Evolutionary conservation across 257 asterid species (phyloP).

Genomic region (Przewalskia tangutica): DNA sequence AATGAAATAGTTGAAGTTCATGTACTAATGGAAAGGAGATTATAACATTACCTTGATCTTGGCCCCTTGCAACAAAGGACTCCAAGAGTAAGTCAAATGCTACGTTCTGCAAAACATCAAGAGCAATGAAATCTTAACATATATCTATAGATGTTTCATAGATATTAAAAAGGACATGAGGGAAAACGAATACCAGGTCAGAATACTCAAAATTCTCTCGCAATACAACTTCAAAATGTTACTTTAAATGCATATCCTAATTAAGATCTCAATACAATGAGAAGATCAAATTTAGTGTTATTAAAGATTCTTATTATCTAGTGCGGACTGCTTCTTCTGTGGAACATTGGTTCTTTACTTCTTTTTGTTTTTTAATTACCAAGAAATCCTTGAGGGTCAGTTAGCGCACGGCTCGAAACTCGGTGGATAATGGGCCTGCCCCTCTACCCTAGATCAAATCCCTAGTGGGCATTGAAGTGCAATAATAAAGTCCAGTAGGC

Average conservation of each 20-base stretch:
- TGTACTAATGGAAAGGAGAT: background rate
- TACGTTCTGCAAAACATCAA: conserved; percentile 57
- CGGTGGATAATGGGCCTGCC: background rate
- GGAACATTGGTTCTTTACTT: background rate
- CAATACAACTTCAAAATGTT: background rate
- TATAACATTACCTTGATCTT: conserved; percentile 31
- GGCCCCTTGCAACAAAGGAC: conserved; percentile 38
- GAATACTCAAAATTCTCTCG: background rate
- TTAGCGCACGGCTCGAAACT: background rate
- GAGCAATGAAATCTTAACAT: background rate
- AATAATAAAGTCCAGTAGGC: background rate
- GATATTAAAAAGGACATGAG: background rate
- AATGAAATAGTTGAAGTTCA: background rate
- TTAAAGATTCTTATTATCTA: background rate
- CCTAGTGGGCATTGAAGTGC: background rate
- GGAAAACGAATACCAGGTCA: background rate
- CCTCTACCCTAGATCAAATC: background rate
- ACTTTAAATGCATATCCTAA: background rate
- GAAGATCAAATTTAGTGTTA: background rate
- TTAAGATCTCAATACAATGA: background rate
- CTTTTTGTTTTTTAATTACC: background rate
- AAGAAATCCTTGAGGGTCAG: background rate
- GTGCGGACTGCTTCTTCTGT: background rate
- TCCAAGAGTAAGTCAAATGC: conserved; percentile 74
- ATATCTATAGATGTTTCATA: background rate